These are phyloP conservation scores for Melanomma pulvis-pyrius DNA, from an alignment of 495 filamentous ascomycete species.

Conservation along the genomic window DNA sequence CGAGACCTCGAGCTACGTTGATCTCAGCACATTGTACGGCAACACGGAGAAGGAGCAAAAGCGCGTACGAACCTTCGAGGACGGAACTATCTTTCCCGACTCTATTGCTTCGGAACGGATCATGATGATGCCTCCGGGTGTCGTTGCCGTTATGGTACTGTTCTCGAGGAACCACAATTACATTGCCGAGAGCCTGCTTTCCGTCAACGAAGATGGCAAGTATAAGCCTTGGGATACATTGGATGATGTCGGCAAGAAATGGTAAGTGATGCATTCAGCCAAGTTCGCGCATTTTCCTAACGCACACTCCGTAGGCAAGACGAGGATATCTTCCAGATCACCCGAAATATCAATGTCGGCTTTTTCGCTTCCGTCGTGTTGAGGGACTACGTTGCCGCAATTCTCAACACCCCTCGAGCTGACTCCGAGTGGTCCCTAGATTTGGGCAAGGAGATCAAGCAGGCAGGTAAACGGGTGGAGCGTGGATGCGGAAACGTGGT, in stretches of 20 bases:
- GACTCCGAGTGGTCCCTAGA: slow-evolving; percentile 41
- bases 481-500: slow-evolving; percentile 43
- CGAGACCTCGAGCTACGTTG: slow-evolving; percentile 43
- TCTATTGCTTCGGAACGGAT: slow-evolving; percentile 42
- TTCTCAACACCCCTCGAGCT: slow-evolving; percentile 43
- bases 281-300: neutral
- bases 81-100: slow-evolving; percentile 40
- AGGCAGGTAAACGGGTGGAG: slow-evolving; percentile 36
- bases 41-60: slow-evolving; percentile 38
- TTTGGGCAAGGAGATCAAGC: slow-evolving; percentile 41
- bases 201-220: slow-evolving; percentile 40
- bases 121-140: slow-evolving; percentile 44
- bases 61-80: slow-evolving; percentile 40
- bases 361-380: slow-evolving; percentile 42
- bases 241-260: slow-evolving; percentile 30
- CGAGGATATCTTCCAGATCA: slow-evolving; percentile 43
- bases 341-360: slow-evolving; percentile 44
- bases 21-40: slow-evolving; percentile 42
- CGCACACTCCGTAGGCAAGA: slow-evolving; percentile 35
- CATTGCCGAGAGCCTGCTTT: slow-evolving; percentile 36
- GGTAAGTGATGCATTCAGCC: slow-evolving; percentile 22
- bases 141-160: slow-evolving; percentile 38
- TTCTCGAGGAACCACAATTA: slow-evolving; percentile 45
- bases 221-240: slow-evolving; percentile 39
- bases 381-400: slow-evolving; percentile 42